These are phyloP conservation scores for Backusella sp. DNA, from an alignment of 192 early-diverging fungal genomes.

Conservation along the genomic window DNA sequence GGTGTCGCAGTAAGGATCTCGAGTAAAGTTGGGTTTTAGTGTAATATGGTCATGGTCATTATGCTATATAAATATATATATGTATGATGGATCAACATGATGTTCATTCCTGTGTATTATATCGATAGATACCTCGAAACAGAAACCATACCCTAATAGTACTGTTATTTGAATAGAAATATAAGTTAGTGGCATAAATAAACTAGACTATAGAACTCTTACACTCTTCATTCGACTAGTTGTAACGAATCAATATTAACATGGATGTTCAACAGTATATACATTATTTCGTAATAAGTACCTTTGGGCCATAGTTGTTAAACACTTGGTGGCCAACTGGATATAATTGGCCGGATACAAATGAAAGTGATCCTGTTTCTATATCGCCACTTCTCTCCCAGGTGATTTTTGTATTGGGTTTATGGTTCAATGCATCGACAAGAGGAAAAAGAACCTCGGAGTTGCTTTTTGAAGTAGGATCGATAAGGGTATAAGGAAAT, in stretches of 20 bases:
- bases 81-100: neutral
- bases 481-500: conserved; percentile 56
- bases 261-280: neutral
- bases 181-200: neutral
- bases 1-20: conserved; percentile 45
- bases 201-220: conserved; percentile 15
- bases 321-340: conserved; percentile 49
- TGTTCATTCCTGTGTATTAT: neutral
- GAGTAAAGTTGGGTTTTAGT: conserved; percentile 59
- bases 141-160: conserved; percentile 71
- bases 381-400: conserved; percentile 45
- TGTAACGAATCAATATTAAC: neutral
- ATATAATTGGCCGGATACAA: conserved; percentile 39
- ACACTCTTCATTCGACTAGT: conserved; percentile 67
- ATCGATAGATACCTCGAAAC: conserved; percentile 38
- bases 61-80: conserved; percentile 6
- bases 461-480: conserved; percentile 28
- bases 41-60: conserved; percentile 59
- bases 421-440: conserved; percentile 66
- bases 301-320: conserved; percentile 74
- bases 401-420: conserved; percentile 50
- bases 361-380: conserved; percentile 36
- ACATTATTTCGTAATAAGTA: conserved; percentile 29
- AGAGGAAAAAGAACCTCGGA: conserved; percentile 59
- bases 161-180: conserved; percentile 24